phyloP scores from a whole-genome alignment of 768 basidiomycete species.

The Kwoniella pini region DNA sequence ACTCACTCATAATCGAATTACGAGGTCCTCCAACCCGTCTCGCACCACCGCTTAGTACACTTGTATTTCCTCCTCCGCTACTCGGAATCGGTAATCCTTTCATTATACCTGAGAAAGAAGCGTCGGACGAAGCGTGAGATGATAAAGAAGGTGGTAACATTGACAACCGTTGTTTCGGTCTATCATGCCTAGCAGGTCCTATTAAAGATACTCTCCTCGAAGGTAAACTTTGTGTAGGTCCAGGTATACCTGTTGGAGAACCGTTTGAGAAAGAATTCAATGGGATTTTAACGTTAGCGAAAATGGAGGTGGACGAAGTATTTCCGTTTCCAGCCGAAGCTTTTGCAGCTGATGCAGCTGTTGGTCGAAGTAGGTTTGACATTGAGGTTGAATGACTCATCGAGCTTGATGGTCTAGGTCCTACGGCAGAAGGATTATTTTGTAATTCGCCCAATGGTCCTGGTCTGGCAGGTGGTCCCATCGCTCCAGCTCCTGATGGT shows the following conservation, averaged over 20 bases:
- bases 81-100: background rate
- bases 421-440: background rate
- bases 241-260: background rate
- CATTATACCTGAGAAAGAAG: constrained; percentile 2
- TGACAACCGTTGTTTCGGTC: constrained; percentile 12
- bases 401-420: constrained; percentile 4
- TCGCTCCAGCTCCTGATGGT: constrained; percentile 10
- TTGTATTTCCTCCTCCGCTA: constrained; percentile 10
- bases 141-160: constrained; percentile 5
- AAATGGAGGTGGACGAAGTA: background rate
- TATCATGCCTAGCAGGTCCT: constrained; percentile 23
- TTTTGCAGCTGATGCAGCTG: constrained; percentile 23
- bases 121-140: background rate
- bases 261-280: background rate
- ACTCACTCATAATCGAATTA: constrained; percentile 16
- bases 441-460: constrained; percentile 22
- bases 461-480: constrained; percentile 27
- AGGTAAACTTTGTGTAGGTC: background rate
- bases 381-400: constrained; percentile 10
- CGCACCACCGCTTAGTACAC: constrained; percentile 21
- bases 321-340: background rate
- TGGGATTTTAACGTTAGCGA: constrained; percentile 16
- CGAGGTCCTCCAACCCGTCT: constrained; percentile 4
- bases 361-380: constrained; percentile 26
- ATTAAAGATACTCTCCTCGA: constrained; percentile 19